phyloP scores from a whole-genome alignment of 306 rosid species.

The Pterocarpus macrocarpus region DNA sequence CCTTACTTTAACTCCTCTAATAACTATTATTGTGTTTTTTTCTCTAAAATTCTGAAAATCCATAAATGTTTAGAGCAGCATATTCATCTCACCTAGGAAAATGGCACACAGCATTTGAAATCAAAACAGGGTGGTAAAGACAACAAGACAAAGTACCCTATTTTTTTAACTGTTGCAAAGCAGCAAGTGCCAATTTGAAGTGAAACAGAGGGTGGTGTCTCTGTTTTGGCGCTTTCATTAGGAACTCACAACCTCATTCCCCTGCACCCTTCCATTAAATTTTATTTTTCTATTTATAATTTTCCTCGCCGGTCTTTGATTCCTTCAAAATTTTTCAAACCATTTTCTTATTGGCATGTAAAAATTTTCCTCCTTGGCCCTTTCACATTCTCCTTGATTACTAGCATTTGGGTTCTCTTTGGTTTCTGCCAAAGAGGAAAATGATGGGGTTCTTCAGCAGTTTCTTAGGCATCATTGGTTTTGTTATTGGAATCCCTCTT shows the following conservation, averaged over 20 bases:
- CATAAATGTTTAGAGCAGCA: too few species aligned
- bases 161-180: background rate
- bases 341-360: background rate
- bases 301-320: conserved; percentile 21
- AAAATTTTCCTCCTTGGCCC: background rate
- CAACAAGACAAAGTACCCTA: too few species aligned
- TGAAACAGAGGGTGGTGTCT: conserved; percentile 32
- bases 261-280: background rate
- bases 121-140: too few species aligned
- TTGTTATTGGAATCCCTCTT: conserved; percentile 80
- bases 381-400: background rate
- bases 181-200: conserved; percentile 29
- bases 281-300: background rate
- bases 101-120: too few species aligned
- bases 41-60: too few species aligned
- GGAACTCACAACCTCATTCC: conserved; percentile 2
- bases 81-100: too few species aligned
- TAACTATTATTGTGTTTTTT: too few species aligned
- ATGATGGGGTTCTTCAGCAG: conserved; percentile 77
- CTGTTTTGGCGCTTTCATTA: conserved; percentile 60
- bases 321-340: conserved; percentile 28
- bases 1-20: too few species aligned
- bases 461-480: conserved; percentile 75
- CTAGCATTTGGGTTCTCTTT: conserved; percentile 17
- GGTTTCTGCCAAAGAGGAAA: background rate